Evolutionary conservation across 2,329 filamentous ascomycete species (phyloP).

Genomic region (Botrytis squamosa): DNA sequence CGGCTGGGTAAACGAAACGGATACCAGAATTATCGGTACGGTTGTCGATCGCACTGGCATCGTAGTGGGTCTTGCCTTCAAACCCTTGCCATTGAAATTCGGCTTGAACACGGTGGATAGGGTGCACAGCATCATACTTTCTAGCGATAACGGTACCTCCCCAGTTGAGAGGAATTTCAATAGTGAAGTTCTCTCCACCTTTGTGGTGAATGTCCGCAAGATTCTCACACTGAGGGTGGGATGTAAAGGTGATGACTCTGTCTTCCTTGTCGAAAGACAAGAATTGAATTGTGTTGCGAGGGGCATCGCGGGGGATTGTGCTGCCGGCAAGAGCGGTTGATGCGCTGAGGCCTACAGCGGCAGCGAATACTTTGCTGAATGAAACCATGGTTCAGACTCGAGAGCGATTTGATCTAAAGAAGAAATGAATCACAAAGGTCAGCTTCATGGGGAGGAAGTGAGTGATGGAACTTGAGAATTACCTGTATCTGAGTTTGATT

Average conservation of each 20-base stretch:
- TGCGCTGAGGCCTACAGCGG: rapidly evolving
- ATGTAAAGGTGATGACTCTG: not conserved
- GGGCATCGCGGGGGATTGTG: not conserved
- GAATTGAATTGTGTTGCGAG: not conserved
- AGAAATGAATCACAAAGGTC: not conserved
- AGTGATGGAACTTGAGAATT: not conserved
- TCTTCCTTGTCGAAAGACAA: not conserved
- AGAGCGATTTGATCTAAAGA: not conserved
- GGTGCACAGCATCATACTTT: not conserved
- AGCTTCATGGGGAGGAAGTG: not conserved
- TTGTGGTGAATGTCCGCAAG: not conserved
- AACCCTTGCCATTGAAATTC: constrained; percentile 3
- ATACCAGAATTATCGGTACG: constrained; percentile 10
- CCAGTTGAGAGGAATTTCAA: not conserved
- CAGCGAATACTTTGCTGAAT: rapidly evolving
- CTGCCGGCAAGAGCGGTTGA: not conserved
- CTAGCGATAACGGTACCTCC: not conserved
- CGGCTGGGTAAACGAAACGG: not conserved
- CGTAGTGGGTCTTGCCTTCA: not conserved
- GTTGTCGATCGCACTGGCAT: constrained; percentile 12
- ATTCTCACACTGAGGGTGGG: not conserved
- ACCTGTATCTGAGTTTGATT: not conserved
- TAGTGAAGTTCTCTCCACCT: not conserved
- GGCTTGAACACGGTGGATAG: not conserved
- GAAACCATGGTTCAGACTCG: not conserved